A percentile compares a stretch with the other conserved stretches of the same genome.
phyloP scores from a whole-genome alignment of 371 early-diverging fungal species.

The Chytridium lagenaria region DNA sequence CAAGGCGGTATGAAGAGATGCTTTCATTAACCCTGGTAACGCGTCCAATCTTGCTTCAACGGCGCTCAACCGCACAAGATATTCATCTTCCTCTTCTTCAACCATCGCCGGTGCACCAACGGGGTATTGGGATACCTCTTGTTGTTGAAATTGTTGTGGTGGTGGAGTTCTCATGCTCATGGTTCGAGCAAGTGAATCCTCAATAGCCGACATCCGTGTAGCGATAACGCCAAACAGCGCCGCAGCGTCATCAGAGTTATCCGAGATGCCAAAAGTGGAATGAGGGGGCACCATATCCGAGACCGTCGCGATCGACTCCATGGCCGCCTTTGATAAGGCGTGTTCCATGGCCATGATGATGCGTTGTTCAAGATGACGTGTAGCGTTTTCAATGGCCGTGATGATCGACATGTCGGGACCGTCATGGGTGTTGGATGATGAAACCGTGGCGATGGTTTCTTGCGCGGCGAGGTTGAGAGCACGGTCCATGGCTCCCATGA shows the following conservation, averaged over 20 bases:
- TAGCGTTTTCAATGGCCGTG: not conserved
- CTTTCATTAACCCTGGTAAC: constrained; percentile 13
- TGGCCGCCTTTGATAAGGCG: not conserved
- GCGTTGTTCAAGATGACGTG: not conserved
- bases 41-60: constrained; percentile 14
- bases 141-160: not conserved
- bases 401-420: not conserved
- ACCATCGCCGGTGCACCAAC: not conserved
- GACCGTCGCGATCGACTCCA: not conserved
- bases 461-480: not conserved
- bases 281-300: not conserved
- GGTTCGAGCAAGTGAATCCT: not conserved
- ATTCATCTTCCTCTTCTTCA: constrained; percentile 11
- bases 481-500: not conserved
- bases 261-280: not conserved
- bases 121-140: not conserved
- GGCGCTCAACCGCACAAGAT: not conserved
- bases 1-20: constrained; percentile 14
- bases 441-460: not conserved
- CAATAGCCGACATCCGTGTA: not conserved
- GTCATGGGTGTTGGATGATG: too few relatives aligned
- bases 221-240: constrained; percentile 1
- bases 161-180: not conserved
- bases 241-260: not conserved
- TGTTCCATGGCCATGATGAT: not conserved